Evolutionary conservation across 2,329 filamentous ascomycete genomes (phyloP).

Genomic region (Ophiostoma pallidulum): DNA sequence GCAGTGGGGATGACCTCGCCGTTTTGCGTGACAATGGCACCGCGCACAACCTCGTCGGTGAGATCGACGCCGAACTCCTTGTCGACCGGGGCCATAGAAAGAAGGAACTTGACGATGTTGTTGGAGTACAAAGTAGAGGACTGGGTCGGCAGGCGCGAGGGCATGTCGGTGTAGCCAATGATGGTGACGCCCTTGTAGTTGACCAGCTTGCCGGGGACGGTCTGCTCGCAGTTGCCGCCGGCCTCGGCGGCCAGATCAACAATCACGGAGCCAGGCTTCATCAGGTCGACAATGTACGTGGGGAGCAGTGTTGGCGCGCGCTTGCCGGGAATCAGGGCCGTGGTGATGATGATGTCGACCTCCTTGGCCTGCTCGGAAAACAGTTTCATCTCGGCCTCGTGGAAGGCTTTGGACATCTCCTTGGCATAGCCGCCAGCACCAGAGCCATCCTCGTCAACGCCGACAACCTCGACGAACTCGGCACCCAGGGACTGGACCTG

Average conservation of each 20-base stretch:
- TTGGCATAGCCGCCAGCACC: conserved; percentile 84
- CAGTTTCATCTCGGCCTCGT: conserved; percentile 85
- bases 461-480: conserved; percentile 78
- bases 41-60: conserved; percentile 75
- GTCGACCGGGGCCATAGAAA: conserved; percentile 70
- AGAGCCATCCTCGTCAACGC: conserved; percentile 69
- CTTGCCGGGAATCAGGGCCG: conserved; percentile 78
- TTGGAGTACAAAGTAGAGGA: conserved; percentile 87
- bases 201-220: conserved; percentile 60
- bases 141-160: conserved; percentile 77
- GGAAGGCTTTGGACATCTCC: conserved; percentile 90
- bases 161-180: conserved; percentile 83
- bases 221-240: conserved; percentile 80
- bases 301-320: conserved; percentile 79
- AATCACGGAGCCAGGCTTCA: conserved; percentile 84
- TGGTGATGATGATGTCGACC: conserved; percentile 88
- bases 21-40: conserved; percentile 71
- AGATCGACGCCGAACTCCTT: conserved; percentile 74
- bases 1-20: conserved; percentile 68
- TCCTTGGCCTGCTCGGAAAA: conserved; percentile 82
- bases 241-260: conserved; percentile 83
- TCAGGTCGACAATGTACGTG: conserved; percentile 66
- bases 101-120: conserved; percentile 81
- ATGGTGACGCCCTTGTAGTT: conserved; percentile 71
- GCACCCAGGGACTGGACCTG: conserved; percentile 86